Conservation (phyloP, 805 yeast species). For the Sugiyamaella floridensis region DNA sequence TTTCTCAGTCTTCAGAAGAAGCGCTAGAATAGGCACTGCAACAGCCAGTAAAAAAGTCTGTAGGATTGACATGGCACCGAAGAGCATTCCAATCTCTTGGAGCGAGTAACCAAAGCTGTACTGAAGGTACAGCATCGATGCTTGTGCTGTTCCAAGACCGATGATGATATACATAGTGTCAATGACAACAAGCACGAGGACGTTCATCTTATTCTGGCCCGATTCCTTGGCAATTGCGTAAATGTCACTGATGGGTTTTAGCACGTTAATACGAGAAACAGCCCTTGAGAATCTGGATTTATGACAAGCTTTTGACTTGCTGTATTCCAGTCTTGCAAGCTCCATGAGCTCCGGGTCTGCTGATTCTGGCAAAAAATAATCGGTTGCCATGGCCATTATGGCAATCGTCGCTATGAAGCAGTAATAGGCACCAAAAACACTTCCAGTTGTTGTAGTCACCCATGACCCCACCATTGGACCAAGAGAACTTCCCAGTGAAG, state of each 20-base stretch:
- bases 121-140: conserved; percentile 1
- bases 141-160: not conserved
- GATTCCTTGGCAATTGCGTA: not conserved
- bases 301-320: not conserved
- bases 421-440: not conserved
- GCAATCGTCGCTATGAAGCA: not conserved
- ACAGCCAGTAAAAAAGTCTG: not conserved
- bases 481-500: not conserved
- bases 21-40: not conserved
- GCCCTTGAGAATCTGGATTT: not conserved
- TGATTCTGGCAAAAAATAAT: conserved; percentile 1
- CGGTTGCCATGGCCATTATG: not conserved
- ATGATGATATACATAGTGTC: conserved; percentile 1
- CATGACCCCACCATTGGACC: not conserved
- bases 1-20: not conserved
- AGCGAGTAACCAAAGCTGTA: not conserved
- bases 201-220: not conserved
- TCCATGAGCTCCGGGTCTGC: not conserved
- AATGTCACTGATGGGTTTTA: not conserved
- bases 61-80: not conserved
- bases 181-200: not conserved
- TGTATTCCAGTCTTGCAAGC: not conserved
- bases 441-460: not conserved
- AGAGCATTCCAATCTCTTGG: not conserved
- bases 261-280: not conserved